A percentile compares a stretch with the other conserved stretches of the same genome.
phyloP scores from a whole-genome alignment of 768 basidiomycete species.

The Suillus americanus region DNA sequence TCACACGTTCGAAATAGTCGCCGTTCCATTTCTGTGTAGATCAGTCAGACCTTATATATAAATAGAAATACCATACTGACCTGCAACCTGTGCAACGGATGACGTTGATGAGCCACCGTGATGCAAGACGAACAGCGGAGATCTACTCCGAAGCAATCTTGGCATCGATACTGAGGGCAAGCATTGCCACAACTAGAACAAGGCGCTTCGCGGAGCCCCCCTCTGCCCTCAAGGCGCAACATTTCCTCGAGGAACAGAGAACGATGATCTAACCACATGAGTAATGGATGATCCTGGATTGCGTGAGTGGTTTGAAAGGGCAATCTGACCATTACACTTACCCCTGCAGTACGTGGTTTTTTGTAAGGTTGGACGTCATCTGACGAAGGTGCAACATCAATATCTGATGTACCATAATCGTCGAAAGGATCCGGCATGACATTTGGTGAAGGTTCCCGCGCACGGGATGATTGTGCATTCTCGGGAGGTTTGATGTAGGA shows the following conservation, averaged over 20 bases:
- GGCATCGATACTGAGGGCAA: not conserved
- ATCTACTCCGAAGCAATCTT: not conserved
- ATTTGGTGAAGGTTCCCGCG: no score
- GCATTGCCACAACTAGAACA: not conserved
- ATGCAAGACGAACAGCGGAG: slow-evolving; percentile 1
- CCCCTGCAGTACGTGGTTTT: no score
- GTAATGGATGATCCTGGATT: not conserved
- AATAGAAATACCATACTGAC: not conserved
- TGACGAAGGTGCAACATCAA: no score
- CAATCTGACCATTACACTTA: not conserved
- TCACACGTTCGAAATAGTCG: slow-evolving; percentile 12
- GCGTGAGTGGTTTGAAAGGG: slow-evolving; percentile 28
- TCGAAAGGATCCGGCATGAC: no score
- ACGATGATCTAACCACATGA: slow-evolving; percentile 6
- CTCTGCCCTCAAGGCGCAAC: slow-evolving; percentile 8
- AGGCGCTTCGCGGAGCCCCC: not conserved
- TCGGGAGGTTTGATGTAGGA: no score
- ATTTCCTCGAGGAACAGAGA: slow-evolving; percentile 9
- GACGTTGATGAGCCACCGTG: not conserved
- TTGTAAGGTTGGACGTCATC: no score
- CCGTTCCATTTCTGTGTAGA: slow-evolving; percentile 19
- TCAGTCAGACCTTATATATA: not conserved
- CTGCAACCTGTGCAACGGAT: slow-evolving; percentile 8
- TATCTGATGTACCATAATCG: no score
- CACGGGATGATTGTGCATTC: no score